phyloP scores from a whole-genome alignment of 805 yeast genomes.

The Cyberlindnera euphorbiiphila region DNA sequence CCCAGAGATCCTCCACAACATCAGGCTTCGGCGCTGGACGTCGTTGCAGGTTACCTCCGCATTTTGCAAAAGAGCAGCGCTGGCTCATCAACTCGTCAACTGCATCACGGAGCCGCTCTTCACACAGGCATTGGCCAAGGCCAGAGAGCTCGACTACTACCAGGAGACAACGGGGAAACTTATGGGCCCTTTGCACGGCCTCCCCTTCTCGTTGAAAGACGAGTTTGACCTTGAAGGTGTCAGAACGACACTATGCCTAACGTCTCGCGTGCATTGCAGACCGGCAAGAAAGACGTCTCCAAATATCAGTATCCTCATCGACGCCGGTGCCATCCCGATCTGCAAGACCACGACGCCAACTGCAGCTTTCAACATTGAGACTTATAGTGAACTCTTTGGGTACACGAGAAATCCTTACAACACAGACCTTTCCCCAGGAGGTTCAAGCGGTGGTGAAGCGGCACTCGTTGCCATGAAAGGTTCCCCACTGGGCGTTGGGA shows the following conservation, averaged over 20 bases:
- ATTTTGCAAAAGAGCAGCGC: conserved; percentile 51
- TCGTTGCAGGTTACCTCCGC: conserved; percentile 47
- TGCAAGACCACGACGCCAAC: conserved; percentile 51
- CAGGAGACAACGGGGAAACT: conserved; percentile 41
- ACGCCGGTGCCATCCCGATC: conserved; percentile 49
- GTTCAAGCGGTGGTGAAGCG: conserved; percentile 53
- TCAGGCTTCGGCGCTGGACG: conserved; percentile 31
- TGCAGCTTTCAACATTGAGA: conserved; percentile 46
- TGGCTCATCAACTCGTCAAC: conserved; percentile 52
- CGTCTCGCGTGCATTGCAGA: conserved; percentile 43
- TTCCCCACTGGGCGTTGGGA: conserved; percentile 48
- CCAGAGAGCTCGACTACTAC: conserved; percentile 49
- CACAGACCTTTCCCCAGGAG: conserved; percentile 43
- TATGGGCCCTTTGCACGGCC: conserved; percentile 63
- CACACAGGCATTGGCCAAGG: conserved; percentile 52
- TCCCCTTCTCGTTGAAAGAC: conserved; percentile 60
- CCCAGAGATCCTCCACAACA: conserved; percentile 25
- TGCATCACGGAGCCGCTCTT: conserved; percentile 38
- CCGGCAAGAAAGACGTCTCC: conserved; percentile 40
- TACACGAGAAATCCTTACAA: conserved; percentile 43
- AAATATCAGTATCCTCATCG: conserved; percentile 37
- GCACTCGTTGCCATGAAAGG: conserved; percentile 43
- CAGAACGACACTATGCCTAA: conserved; percentile 46
- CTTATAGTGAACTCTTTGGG: conserved; percentile 42
- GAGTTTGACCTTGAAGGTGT: conserved; percentile 39